Percentiles rank a stretch among this genome's conserved stretches.
phyloP scores from a whole-genome alignment of 441 rosid genomes.

The Geranium incanum region DNA sequence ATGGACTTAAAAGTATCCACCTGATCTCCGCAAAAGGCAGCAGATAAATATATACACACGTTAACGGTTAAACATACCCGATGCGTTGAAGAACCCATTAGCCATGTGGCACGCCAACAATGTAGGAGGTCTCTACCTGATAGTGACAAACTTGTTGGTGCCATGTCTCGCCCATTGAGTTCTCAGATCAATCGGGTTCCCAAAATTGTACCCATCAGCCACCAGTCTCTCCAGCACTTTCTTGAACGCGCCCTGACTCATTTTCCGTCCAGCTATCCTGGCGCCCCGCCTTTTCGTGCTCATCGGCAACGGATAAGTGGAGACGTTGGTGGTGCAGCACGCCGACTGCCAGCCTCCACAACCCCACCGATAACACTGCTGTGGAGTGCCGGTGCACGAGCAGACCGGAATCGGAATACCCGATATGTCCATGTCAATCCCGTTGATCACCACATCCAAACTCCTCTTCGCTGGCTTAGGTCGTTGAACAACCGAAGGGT shows the following conservation, averaged over 20 bases:
- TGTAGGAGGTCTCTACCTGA: slow-evolving; percentile 53
- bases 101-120: neutral
- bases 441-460: slow-evolving; percentile 71
- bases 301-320: slow-evolving; percentile 85
- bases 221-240: slow-evolving; percentile 77
- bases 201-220: slow-evolving; percentile 60
- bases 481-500: slow-evolving; percentile 31
- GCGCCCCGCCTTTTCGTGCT: slow-evolving; percentile 87
- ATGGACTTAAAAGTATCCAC: too few relatives aligned
- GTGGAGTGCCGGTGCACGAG: slow-evolving; percentile 75
- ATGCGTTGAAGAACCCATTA: too few relatives aligned
- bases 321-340: slow-evolving; percentile 79
- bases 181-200: slow-evolving; percentile 82
- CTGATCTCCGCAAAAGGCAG: too few relatives aligned
- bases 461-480: slow-evolving; percentile 74
- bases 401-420: slow-evolving; percentile 85
- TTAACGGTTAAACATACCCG: too few relatives aligned
- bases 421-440: slow-evolving; percentile 75
- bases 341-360: slow-evolving; percentile 99
- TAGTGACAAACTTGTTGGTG: slow-evolving; percentile 95
- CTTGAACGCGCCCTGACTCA: slow-evolving; percentile 96
- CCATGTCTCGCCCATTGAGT: slow-evolving; percentile 96
- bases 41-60: too few relatives aligned
- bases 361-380: slow-evolving; percentile 91
- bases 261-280: slow-evolving; percentile 87